Base-by-base conservation (phyloP, 1,139 yeast species). In the Saccharomyces hybrid region DNA sequence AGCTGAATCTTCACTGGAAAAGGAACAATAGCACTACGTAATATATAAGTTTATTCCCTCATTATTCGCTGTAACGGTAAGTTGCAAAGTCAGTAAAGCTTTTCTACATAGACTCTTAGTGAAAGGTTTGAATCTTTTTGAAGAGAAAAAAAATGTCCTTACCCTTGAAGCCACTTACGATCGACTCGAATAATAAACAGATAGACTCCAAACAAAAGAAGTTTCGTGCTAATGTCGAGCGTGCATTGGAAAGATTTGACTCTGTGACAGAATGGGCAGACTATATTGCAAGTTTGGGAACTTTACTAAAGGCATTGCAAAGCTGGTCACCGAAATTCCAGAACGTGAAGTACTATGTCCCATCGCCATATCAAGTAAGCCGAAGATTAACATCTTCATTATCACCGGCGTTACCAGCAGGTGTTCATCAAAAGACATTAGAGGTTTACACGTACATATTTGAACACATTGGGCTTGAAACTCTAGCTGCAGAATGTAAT, bases 181-280 rank as follows among this genome's bases (percentile, higher is more conserved):
- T 67, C 48, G 70, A 68, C 53, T 61, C 67, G n/a, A 64, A 61
- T 31, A 59, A 54, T 47, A 66, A 65, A 52, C 68, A 67, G 48
- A 54, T 68, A 46, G 76, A 73, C 42, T 69, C 89, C 2, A 85
- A 82, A 63, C 90, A 86, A 66, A 86, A 82, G 70, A 82, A 87
- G 59, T 86, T 84, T 65, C 73, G 76, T 27, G 78, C 82, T 31
- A 81, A 77, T 59, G 80, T 90, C 5, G 96, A 88, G 57, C 82
- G 85, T 60, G 90, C 95, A 0, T 73, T 93, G 28, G 76, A 80
- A 6, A 75, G 83, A n/a, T 93, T 93, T 73, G 96, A 88, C 55
- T 71, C 83, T n/a, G 84, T 90, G 1, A 86, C 84, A 47, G 98
- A 91, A 74, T 93, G 99, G 99, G 98, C 99, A n/a, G 99, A 93